A percentile compares a stretch with the other conserved stretches of the same genome.
phyloP scores from a whole-genome alignment of 2,329 filamentous ascomycete species.

The Fusarium foetens region DNA sequence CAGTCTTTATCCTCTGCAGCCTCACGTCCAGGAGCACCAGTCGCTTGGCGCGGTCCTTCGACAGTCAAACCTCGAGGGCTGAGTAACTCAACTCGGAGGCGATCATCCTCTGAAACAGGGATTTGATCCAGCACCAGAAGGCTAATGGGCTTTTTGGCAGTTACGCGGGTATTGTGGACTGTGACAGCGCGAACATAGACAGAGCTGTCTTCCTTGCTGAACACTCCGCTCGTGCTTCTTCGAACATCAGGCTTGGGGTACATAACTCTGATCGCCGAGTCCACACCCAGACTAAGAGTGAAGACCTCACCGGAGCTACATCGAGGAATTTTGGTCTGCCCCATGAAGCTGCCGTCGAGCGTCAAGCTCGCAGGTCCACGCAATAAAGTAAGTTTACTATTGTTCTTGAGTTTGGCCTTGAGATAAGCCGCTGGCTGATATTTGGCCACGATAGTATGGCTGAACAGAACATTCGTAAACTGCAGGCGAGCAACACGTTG shows the following conservation, averaged over 20 bases:
- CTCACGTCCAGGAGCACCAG: constrained; percentile 49
- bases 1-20: constrained; percentile 53
- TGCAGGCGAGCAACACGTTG: constrained; percentile 68
- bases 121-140: constrained; percentile 69
- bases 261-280: constrained; percentile 64
- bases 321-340: constrained; percentile 64
- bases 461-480: constrained; percentile 63
- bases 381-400: constrained; percentile 65
- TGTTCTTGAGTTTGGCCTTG: constrained; percentile 66
- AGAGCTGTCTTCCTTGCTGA: constrained; percentile 63
- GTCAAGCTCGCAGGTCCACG: constrained; percentile 66
- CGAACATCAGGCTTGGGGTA: constrained; percentile 67
- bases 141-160: constrained; percentile 52
- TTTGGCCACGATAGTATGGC: constrained; percentile 69
- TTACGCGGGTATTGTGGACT: constrained; percentile 61
- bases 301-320: constrained; percentile 66
- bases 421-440: constrained; percentile 69
- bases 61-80: constrained; percentile 59
- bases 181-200: constrained; percentile 61
- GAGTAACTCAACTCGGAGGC: constrained; percentile 61
- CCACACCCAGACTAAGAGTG: constrained; percentile 66
- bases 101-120: constrained; percentile 70
- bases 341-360: constrained; percentile 71
- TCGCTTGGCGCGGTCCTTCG: constrained; percentile 51
- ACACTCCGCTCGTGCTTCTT: constrained; percentile 61